phyloP scores from a whole-genome alignment of 2,329 filamentous ascomycete species.

The Diaporthe ilicicola region DNA sequence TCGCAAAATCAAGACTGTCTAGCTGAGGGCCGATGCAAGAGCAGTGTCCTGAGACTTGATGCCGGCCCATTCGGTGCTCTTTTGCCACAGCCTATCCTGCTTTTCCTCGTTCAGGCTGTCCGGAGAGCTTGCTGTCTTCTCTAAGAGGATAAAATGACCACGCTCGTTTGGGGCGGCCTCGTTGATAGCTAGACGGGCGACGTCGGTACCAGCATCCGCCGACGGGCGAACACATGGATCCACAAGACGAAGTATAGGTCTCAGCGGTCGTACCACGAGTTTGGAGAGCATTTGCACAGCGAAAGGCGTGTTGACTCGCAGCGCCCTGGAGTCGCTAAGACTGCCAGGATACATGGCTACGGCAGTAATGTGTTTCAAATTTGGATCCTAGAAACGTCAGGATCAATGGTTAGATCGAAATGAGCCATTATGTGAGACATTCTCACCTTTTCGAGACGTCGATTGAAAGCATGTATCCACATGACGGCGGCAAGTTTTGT shows the following conservation, averaged over 20 bases:
- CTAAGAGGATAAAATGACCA: constrained; percentile 45
- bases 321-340: constrained; percentile 47
- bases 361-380: constrained; percentile 40
- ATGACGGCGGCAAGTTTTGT: constrained; percentile 50
- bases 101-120: constrained; percentile 41
- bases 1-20: too few relatives aligned
- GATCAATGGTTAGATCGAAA: not conserved
- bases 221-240: constrained; percentile 44
- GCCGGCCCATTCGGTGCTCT: constrained; percentile 44
- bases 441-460: constrained; percentile 39
- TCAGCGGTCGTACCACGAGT: constrained; percentile 35
- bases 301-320: constrained; percentile 44
- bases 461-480: constrained; percentile 51
- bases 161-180: constrained; percentile 40
- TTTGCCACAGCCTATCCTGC: constrained; percentile 45
- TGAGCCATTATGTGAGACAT: not conserved
- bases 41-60: not conserved
- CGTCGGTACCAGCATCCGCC: constrained; percentile 39
- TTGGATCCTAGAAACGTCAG: constrained; percentile 35
- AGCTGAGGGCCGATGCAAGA: too few relatives aligned
- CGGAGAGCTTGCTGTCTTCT: constrained; percentile 42
- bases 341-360: constrained; percentile 43
- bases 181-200: constrained; percentile 28
- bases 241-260: constrained; percentile 41
- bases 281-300: constrained; percentile 39